Conservation (phyloP, 192 early-diverging fungal species). For the Lobosporangium transversale region DNA sequence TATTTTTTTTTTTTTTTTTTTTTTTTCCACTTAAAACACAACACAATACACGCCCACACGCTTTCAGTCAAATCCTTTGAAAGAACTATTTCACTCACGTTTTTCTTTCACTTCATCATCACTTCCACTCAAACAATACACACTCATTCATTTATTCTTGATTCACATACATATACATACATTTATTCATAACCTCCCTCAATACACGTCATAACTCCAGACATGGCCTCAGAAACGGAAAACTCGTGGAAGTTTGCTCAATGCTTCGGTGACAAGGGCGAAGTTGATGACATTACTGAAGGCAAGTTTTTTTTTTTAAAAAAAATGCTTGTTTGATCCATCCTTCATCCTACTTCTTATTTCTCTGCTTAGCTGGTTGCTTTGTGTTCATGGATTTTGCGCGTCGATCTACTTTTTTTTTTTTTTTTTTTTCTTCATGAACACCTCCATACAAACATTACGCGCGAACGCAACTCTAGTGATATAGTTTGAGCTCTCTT, state of each 20-base stretch:
- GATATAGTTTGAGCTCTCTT: no score
- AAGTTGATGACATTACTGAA: slow-evolving; percentile 98
- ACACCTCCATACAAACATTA: no score
- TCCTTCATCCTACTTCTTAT: background rate
- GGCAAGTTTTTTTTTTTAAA: slow-evolving; percentile 66
- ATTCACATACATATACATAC: background rate
- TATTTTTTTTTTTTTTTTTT: background rate
- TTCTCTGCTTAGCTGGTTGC: no score
- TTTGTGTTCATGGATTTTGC: no score
- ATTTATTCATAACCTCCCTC: background rate
- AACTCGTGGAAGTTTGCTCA: slow-evolving; percentile 93
- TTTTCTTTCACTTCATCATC: slow-evolving; percentile 9
- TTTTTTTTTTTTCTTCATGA: no score
- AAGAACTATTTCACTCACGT: background rate
- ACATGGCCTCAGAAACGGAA: slow-evolving; percentile 54
- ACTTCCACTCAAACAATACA: background rate
- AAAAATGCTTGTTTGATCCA: background rate
- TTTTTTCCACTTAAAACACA: background rate
- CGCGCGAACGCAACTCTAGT: no score
- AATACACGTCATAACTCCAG: background rate
- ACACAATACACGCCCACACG: background rate
- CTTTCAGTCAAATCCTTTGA: background rate
- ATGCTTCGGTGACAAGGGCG: slow-evolving; percentile 99
- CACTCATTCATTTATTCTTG: background rate
- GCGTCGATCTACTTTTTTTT: no score